Percentiles rank a stretch among this genome's conserved stretches.
phyloP scores from a whole-genome alignment of 768 basidiomycete species.

The Lanmaoa pseudosensibilis region DNA sequence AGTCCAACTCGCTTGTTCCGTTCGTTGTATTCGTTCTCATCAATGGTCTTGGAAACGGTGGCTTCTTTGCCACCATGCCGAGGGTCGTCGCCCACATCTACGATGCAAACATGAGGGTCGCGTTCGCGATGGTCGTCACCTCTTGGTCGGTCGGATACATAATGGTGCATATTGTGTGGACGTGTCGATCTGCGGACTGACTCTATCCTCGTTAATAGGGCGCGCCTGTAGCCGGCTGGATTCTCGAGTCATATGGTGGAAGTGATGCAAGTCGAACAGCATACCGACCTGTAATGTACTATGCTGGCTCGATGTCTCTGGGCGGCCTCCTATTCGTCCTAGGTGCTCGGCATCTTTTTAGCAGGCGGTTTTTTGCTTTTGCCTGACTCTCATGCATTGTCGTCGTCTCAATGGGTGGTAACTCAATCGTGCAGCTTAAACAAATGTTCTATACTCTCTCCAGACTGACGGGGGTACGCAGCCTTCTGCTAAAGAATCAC shows the following conservation, averaged over 20 bases:
- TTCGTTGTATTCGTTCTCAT: constrained; percentile 29
- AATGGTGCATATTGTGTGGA: constrained; percentile 12
- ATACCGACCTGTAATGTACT: constrained; percentile 35
- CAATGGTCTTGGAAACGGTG: constrained; percentile 33
- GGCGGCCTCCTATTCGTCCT: constrained; percentile 22
- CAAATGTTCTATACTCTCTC: not conserved
- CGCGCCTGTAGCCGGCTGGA: constrained; percentile 31
- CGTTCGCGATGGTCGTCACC: constrained; percentile 36
- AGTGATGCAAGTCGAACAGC: constrained; percentile 18
- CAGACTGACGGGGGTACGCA: no score
- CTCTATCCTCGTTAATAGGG: constrained; percentile 14
- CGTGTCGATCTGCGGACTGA: not conserved
- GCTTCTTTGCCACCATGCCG: constrained; percentile 37
- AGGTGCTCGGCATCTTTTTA: constrained; percentile 10
- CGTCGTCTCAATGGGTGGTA: not conserved
- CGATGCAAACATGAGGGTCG: constrained; percentile 30
- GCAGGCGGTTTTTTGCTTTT: constrained; percentile 13
- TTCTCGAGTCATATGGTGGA: constrained; percentile 29
- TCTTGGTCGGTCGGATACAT: constrained; percentile 34
- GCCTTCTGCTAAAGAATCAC: not conserved
- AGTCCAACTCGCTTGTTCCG: not conserved
- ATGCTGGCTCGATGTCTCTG: constrained; percentile 28
- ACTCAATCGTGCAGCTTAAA: not conserved
- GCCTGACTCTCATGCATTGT: constrained; percentile 1
- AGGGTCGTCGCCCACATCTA: constrained; percentile 33